Conservation (phyloP, 768 basidiomycete genomes). For the Mycena indigotica region DNA sequence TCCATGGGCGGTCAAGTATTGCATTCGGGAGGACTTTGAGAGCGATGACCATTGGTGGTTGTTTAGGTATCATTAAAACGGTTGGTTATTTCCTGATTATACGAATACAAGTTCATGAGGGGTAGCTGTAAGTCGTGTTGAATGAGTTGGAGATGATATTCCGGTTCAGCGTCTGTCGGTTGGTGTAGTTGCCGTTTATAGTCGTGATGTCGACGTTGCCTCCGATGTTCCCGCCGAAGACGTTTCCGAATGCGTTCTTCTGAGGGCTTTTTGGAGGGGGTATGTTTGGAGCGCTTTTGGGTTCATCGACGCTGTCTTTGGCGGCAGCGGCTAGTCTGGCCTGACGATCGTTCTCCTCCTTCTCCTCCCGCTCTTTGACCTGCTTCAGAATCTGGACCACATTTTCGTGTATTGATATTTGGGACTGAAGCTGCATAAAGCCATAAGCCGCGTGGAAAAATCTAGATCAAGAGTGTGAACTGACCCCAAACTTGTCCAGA, state of each 20-base stretch:
- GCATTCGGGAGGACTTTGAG: conserved; percentile 40
- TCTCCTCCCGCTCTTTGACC: conserved; percentile 3
- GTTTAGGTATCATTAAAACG: conserved; percentile 34
- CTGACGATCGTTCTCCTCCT: not conserved
- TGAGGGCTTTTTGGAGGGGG: conserved; percentile 10
- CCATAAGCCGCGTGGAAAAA: not conserved
- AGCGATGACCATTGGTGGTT: conserved; percentile 42
- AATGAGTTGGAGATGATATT: conserved; percentile 25
- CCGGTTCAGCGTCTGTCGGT: not conserved
- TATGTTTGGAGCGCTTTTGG: too few relatives aligned
- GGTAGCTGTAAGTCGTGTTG: not conserved
- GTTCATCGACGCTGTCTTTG: too few relatives aligned
- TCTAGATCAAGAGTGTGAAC: not conserved
- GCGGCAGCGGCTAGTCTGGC: not conserved
- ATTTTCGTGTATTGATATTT: conserved; percentile 26
- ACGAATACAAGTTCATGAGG: not conserved
- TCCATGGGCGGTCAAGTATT: conserved; percentile 43
- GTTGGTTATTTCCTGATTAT: not conserved
- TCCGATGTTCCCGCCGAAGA: conserved; percentile 10
- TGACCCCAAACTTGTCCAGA: conserved; percentile 29
- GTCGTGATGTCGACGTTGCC: conserved; percentile 11
- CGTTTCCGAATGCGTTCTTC: conserved; percentile 10
- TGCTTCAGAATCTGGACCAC: conserved; percentile 21
- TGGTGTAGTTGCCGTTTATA: conserved; percentile 21
- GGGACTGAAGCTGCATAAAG: conserved; percentile 23